Conservation (phyloP, 306 rosid genomes). For the Betula pendula region DNA sequence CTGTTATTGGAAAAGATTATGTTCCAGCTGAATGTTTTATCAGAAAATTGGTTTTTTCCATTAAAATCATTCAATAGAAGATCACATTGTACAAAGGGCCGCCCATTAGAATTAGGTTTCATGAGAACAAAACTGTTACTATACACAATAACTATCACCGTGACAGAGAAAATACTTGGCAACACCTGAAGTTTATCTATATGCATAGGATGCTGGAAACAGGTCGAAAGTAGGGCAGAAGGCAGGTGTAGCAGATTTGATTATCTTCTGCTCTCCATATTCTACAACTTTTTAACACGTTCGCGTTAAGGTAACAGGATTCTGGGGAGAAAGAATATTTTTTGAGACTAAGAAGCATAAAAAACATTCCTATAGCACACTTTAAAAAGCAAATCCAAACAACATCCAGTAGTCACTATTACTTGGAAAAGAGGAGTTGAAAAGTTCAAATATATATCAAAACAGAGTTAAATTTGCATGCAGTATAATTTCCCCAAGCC, state of each 20-base stretch:
- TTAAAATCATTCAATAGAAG: not conserved
- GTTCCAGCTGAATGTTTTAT: not conserved
- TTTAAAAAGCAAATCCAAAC: not conserved
- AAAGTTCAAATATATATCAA: not conserved
- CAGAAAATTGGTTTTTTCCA: not conserved
- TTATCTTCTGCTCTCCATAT: too few relatives aligned
- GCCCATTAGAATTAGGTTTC: not conserved
- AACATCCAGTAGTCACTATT: not conserved
- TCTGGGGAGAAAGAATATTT: not conserved
- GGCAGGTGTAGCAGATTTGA: too few relatives aligned
- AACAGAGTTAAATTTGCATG: not conserved
- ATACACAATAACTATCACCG: not conserved
- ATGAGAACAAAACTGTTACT: not conserved
- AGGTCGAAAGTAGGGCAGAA: too few relatives aligned
- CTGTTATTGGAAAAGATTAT: not conserved
- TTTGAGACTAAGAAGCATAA: not conserved
- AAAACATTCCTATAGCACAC: not conserved
- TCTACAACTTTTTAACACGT: not conserved
- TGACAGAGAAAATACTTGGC: not conserved
- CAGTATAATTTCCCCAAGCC: not conserved
- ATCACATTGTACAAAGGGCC: slow-evolving; percentile 2
- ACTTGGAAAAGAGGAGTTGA: not conserved
- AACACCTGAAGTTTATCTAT: too few relatives aligned
- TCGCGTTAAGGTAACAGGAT: not conserved
- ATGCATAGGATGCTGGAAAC: too few relatives aligned